Evolutionary conservation across 441 rosid genomes (phyloP).

Genomic region (Mallotus repandus): DNA sequence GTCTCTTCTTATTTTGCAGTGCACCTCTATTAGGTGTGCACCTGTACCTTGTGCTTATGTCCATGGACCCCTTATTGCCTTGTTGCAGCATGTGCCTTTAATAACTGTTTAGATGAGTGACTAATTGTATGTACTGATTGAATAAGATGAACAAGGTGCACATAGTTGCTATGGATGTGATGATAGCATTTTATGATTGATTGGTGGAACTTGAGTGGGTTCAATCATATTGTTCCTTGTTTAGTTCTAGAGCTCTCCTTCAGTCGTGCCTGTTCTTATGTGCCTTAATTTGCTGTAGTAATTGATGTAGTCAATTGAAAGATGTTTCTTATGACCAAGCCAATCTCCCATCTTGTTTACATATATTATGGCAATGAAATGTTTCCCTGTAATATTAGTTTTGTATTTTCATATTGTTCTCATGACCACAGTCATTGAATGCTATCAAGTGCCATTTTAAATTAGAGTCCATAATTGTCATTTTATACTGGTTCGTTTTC

Average conservation of each 20-base stretch:
- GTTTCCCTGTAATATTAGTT: too few species aligned
- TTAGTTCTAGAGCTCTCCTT: not conserved
- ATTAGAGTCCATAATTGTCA: not conserved
- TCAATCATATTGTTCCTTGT: not conserved
- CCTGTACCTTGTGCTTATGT: not conserved
- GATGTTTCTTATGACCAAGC: not conserved
- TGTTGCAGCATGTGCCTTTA: not conserved
- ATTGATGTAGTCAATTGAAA: not conserved
- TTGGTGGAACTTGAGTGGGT: slow-evolving; percentile 1
- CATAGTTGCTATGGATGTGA: not conserved
- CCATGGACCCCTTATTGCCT: not conserved
- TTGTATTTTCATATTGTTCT: not conserved
- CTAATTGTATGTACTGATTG: not conserved
- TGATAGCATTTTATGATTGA: not conserved
- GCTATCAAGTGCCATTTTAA: not conserved
- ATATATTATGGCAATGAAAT: not conserved
- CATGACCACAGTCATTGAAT: not conserved
- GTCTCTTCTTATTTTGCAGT: not conserved
- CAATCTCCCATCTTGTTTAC: not conserved
- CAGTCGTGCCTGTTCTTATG: not conserved
- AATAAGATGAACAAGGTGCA: not conserved
- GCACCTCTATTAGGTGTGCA: not conserved
- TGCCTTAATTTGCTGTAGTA: not conserved
- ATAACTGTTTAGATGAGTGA: not conserved
- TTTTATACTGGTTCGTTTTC: slow-evolving; percentile 14